Percentiles rank a stretch among this genome's conserved stretches.
phyloP scores from a whole-genome alignment of 2,329 filamentous ascomycete genomes.

The Iodosphaeria phyllophila region DNA sequence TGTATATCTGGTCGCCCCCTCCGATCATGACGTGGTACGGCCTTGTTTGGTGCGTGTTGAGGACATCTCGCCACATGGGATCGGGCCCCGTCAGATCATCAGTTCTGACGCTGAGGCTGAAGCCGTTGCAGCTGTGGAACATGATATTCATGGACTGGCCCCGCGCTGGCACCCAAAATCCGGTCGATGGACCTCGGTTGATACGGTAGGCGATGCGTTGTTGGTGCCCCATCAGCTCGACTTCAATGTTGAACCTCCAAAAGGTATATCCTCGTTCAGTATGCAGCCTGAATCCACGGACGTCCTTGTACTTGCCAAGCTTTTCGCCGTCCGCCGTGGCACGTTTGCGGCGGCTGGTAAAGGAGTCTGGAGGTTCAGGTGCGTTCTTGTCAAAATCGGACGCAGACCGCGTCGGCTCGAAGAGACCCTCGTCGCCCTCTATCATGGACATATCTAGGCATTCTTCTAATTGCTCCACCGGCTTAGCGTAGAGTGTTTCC shows the following conservation, averaged over 20 bases:
- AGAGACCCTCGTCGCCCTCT: constrained; percentile 69
- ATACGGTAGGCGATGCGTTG: constrained; percentile 88
- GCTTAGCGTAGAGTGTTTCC: constrained; percentile 71
- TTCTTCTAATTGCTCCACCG: constrained; percentile 71
- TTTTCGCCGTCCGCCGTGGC: constrained; percentile 58
- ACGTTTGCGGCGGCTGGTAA: constrained; percentile 32
- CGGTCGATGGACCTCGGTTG: constrained; percentile 72
- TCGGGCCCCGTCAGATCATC: constrained; percentile 80
- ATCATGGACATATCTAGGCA: constrained; percentile 58
- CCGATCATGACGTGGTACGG: constrained; percentile 98
- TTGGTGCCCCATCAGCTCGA: constrained; percentile 64
- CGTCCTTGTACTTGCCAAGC: constrained; percentile 62
- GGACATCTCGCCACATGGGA: constrained; percentile 88
- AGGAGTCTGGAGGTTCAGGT: constrained; percentile 31
- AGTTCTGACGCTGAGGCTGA: constrained; percentile 61
- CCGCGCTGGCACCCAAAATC: constrained; percentile 83
- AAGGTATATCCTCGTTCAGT: constrained; percentile 79
- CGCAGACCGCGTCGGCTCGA: constrained; percentile 44
- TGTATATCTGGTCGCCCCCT: constrained; percentile 93
- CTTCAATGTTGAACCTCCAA: constrained; percentile 91
- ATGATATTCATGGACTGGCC: constrained; percentile 93
- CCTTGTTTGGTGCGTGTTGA: constrained; percentile 76
- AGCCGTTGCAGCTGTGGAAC: constrained; percentile 97
- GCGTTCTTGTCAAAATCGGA: constrained; percentile 28
- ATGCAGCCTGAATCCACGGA: constrained; percentile 67